These are phyloP conservation scores for Edaphochlamys debaryana DNA, from an alignment of 139 green algal genomes.

Conservation along the genomic window DNA sequence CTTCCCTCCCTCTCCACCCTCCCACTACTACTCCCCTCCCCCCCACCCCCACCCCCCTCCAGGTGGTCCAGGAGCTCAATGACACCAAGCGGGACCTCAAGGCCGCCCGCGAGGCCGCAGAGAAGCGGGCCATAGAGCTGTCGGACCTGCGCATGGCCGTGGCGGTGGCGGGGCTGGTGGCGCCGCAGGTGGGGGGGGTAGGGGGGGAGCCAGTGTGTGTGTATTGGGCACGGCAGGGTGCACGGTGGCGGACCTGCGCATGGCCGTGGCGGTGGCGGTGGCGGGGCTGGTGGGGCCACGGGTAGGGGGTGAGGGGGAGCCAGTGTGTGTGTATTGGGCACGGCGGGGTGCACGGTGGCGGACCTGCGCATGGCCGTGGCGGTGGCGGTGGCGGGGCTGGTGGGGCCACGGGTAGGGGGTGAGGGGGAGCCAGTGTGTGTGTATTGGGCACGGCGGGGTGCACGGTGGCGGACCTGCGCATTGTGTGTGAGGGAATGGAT, in stretches of 20 bases:
- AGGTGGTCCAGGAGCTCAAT: slow-evolving; percentile 45
- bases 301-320: too few relatives aligned
- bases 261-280: too few relatives aligned
- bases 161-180: slow-evolving; percentile 15
- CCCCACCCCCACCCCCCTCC: background rate
- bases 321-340: too few relatives aligned
- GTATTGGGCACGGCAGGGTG: too few relatives aligned
- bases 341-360: too few relatives aligned
- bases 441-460: too few relatives aligned
- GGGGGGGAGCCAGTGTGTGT: background rate
- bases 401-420: background rate
- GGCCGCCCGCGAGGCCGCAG: slow-evolving; percentile 10
- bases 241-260: too few relatives aligned
- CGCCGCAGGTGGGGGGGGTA: background rate
- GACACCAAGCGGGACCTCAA: slow-evolving; percentile 49
- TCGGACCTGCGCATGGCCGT: slow-evolving; percentile 33
- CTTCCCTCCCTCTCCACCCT: background rate
- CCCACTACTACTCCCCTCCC: background rate
- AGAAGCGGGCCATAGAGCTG: slow-evolving; percentile 35
- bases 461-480: too few relatives aligned
- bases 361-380: slow-evolving; percentile 34
- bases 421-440: background rate
- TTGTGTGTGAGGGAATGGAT: too few relatives aligned
- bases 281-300: too few relatives aligned
- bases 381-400: slow-evolving; percentile 14